Evolutionary conservation across 1,284 basidiomycete species (phyloP), one percentile per base, ranked within the genome.

Genomic region (Serendipita sp.): DNA sequence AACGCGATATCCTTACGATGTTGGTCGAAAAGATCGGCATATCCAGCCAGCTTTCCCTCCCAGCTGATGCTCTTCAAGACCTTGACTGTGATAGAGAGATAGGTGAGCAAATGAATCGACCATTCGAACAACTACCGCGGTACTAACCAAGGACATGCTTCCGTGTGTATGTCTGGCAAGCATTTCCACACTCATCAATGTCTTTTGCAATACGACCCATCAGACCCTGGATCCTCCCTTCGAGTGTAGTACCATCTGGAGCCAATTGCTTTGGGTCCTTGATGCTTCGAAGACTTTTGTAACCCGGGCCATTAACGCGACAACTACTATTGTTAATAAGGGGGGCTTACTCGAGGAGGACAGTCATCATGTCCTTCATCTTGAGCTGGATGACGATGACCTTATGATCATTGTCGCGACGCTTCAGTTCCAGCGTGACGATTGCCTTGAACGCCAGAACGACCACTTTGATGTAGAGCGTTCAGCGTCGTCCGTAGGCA

Each of bases 61-160:
- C 77, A 79, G 44, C 70, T 66, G 22, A 72, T 68, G 10, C 73
- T 69, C 45, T 74, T 74, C 41, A 78, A 60, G 0, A 75, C 70
- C 63, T 75, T 77, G 2, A 74, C 74, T 65, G 61, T 32, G 26
- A 15, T 17, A 60, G 10, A 17, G 53, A 4, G 17, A 35, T 3
- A 5, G 10, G 22, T 26, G 5, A 29, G 15, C 8, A n/a, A 30
- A 61, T 1, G 15, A 32, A 1, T 22, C 22, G 22, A 0, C 22
- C 22, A 22, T 22, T 22, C 22, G 22, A 22, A 22, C 22, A 22
- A 22, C 22, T 1, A 22, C 22, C 22, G 22, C 22, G 1, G 22
- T 22, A 22, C 22, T 22, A 22, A 22, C 22, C 22, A 22, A 22
- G 1, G 22, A 22, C 22, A 22, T 22, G 22, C 22, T 22, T 22